Percentiles rank a stretch among this genome's conserved stretches.
Evolutionary conservation across 2,329 filamentous ascomycete genomes (phyloP).

Genomic region (Talaromyces rugulosus): DNA sequence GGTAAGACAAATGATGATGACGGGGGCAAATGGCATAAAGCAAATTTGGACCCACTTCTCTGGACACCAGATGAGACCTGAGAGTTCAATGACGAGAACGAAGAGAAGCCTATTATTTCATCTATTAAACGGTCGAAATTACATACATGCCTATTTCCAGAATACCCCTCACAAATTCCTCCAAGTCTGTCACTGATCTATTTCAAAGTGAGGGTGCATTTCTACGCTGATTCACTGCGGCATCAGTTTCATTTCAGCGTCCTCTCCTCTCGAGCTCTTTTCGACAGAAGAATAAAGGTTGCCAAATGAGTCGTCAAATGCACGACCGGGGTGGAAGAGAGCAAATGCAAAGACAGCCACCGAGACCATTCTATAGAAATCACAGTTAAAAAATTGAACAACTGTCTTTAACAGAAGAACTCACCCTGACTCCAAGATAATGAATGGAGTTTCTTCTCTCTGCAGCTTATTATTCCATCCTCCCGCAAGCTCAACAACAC

Average conservation of each 20-base stretch:
- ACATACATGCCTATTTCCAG: background rate
- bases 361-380: background rate
- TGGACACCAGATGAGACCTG: background rate
- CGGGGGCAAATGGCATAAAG: background rate
- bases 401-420: background rate
- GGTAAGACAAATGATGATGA: background rate
- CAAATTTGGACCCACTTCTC: background rate
- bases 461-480: conserved; percentile 4
- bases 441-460: background rate
- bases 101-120: no score
- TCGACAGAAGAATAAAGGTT: background rate
- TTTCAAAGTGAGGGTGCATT: background rate
- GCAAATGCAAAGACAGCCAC: background rate
- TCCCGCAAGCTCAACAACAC: background rate
- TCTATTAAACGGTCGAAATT: no score
- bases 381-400: background rate
- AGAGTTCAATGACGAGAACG: no score
- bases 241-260: background rate
- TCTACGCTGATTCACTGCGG: background rate
- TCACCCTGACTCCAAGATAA: background rate
- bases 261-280: background rate
- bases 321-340: background rate
- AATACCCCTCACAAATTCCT: background rate
- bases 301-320: background rate
- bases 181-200: background rate